A percentile compares a stretch with the other conserved stretches of the same genome.
Conservation (phyloP, 805 yeast genomes). For the Ascoidea asiatica region DNA sequence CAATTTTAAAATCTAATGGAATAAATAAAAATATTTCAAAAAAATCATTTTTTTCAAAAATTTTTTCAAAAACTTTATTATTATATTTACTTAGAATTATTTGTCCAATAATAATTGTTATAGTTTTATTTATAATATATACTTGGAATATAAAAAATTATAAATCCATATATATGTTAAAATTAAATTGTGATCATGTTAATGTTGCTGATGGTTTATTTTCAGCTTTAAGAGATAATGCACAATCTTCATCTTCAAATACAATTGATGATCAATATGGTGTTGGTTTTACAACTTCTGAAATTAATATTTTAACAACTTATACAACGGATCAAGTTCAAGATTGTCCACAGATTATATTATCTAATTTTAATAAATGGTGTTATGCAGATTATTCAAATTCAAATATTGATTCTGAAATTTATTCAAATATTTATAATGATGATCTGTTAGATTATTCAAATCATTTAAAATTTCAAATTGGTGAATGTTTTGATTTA, state of each 20-base stretch:
- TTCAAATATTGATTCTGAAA: constrained; percentile 9
- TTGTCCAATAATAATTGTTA: neutral
- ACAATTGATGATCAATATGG: constrained; percentile 14
- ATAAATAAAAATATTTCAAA: too few relatives aligned
- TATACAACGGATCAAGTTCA: constrained; percentile 33
- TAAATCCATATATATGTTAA: constrained; percentile 5
- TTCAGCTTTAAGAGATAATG: constrained; percentile 24
- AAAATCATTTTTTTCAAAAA: too few relatives aligned
- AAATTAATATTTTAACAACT: constrained; percentile 27
- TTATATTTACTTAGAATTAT: neutral
- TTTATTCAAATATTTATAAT: neutral
- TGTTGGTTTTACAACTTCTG: constrained; percentile 32
- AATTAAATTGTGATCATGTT: constrained; percentile 35
- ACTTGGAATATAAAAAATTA: neutral
- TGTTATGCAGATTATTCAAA: constrained; percentile 22
- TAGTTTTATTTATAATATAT: neutral
- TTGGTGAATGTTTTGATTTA: neutral
- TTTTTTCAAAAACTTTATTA: too few relatives aligned
- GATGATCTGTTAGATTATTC: neutral
- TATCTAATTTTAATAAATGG: constrained; percentile 27
- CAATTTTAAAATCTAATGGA: too few relatives aligned
- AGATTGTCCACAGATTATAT: constrained; percentile 33
- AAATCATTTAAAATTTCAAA: neutral
- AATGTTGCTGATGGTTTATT: constrained; percentile 43
- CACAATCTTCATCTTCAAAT: constrained; percentile 13